Base-by-base conservation (phyloP, 2,329 filamentous ascomycete species). In the Monosporascus sp. region DNA sequence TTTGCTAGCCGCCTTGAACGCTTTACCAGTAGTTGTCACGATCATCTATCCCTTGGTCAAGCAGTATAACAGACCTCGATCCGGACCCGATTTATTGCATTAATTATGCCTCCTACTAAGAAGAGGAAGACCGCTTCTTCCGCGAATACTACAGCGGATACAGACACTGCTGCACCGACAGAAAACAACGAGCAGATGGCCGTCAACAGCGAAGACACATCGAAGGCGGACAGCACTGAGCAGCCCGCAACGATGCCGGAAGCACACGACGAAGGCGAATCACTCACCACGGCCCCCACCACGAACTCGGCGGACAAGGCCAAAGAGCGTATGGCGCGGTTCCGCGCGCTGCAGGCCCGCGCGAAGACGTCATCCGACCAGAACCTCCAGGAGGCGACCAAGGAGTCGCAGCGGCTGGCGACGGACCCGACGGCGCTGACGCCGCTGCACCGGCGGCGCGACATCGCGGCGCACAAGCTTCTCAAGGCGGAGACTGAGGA, bases 401-500 rank as follows among this genome's bases (percentile, higher is more conserved):
- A 85, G 48, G 92, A 96, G 74, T 88, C 89, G 17, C 87, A 92
- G 65, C 86, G 91, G 43, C 78, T 91, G 49, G 82, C 87, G 3
- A 85, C 86, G 26, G 91, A 96, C 67, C 89, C 91, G 5, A 81
- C 81, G 3, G 81, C 93, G 57, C 82, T 97, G 48, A 84, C 84
- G 1, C 82, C 89, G 1, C 76, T 97, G n/a, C 85, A 88, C 59
- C 88, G 92, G 57, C 91, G 91, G 65, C 89, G 91, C 64, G 92
- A 90, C 52, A 86, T 94, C 60, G 93, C 94, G 20, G 86, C 88
- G 6, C 91, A 97, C 70, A 99, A 97, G 67, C 83, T 99, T 0
- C 80, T 97, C 44, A 96, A 96, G 75, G 90, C 91, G 4, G 91
- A 97, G 64, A 86, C 91, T 2, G 89, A 92, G 69, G 90, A 89